Evolutionary conservation across 345 rosid species (phyloP).

Genomic region (Toxicodendron radicans): DNA sequence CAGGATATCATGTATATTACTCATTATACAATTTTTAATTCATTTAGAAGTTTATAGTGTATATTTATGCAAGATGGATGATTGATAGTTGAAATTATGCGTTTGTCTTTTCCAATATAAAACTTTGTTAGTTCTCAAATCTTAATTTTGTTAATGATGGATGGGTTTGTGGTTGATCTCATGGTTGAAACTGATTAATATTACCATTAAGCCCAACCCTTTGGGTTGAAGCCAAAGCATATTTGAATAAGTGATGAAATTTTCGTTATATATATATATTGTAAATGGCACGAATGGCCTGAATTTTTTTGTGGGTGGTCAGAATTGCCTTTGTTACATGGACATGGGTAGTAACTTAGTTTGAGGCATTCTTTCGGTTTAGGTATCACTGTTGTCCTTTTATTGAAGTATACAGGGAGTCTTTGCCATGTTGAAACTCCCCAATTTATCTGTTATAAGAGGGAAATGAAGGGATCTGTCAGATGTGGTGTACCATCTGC

Average conservation of each 20-base stretch:
- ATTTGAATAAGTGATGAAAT: background rate
- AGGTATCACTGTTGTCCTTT: background rate
- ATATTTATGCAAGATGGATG: background rate
- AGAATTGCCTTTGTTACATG: background rate
- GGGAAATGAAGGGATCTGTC: background rate
- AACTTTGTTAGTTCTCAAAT: background rate
- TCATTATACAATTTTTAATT: background rate
- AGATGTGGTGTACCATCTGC: background rate
- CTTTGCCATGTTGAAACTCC: background rate
- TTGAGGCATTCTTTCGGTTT: background rate
- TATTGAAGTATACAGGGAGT: background rate
- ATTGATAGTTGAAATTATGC: background rate
- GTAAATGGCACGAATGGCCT: background rate
- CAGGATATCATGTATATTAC: background rate
- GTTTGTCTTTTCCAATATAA: background rate
- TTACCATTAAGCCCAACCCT: too few species aligned
- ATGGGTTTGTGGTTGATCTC: background rate
- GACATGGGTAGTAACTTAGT: background rate
- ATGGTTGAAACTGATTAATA: too few species aligned
- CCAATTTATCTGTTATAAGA: background rate
- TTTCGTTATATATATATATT: too few species aligned
- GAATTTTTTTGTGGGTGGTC: background rate
- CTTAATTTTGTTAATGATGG: background rate
- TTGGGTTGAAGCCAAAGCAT: background rate
- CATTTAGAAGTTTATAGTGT: background rate